Evolutionary conservation across 192 early-diverging fungal genomes (phyloP), one percentile per base, ranked within the genome.

Genomic region (Coemansia sp.): DNA sequence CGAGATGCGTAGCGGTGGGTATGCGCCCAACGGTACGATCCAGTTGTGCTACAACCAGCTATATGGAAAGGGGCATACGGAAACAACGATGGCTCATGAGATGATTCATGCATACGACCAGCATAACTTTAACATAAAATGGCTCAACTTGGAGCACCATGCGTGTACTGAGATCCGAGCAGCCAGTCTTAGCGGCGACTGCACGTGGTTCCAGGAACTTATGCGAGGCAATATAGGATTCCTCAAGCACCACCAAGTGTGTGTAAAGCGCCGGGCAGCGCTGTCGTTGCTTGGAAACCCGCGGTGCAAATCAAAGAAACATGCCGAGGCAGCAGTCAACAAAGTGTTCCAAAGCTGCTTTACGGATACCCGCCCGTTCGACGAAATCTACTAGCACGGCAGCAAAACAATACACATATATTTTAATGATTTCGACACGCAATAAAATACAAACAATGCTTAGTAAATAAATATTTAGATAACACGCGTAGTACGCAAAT

Each of bases 41-140:
- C 77, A 96, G 22, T 82, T 98, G 27, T 98, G 96, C 77, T 87
- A 93, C 68, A 94, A 96, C 74, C 82, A 83, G 64, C 82, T 98
- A 55, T 72, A 83, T 29, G 83, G 84, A 39, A 94, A 92, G 71
- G 81, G 81, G n/a, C 93, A 94, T 63, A 82, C 91, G 82, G 93
- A 96, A 71, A 90, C 93, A 59, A 94, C 93, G 2, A 90, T 98
- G 85, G 91, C 92, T 6, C 96, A 98, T 65, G 96, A 98, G 70
- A 88, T 93, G 89, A 80, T 93, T 25, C 91, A 93, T 65, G 89
- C 90, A 54, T 92, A 89, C 68, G 91, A 93, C 57, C 83, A 93
- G 55, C 85, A 87, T 41, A 82, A 82, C 67, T 91, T 88, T 67
- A 86, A 89, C 38, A 68, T 93, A 5, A 84, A 91, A 48, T 90